Percentiles rank a stretch among this genome's conserved stretches.
Conservation (phyloP, 768 basidiomycete species). For the Lactifluus rugatus region DNA sequence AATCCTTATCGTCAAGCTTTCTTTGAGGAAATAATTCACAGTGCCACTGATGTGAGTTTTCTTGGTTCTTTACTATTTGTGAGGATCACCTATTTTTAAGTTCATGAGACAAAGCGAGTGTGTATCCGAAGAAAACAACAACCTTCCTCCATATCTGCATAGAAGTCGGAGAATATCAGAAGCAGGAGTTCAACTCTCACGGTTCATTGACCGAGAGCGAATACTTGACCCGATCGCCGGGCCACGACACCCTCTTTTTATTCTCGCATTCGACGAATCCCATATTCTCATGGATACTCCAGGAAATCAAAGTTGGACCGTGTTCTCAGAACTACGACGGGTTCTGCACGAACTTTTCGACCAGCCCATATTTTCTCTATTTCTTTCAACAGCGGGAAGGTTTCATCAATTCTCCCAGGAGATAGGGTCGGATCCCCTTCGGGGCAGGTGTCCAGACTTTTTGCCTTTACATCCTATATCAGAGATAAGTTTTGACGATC, state of each 20-base stretch:
- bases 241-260: not conserved
- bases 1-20: not conserved
- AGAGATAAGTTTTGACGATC: not conserved
- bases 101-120: not conserved
- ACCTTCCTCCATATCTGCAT: not conserved
- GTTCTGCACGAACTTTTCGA: not conserved
- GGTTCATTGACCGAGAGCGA: not conserved
- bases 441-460: not conserved
- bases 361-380: not conserved
- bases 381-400: not conserved
- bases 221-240: not conserved
- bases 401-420: not conserved
- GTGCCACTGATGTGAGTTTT: too few species aligned
- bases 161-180: not conserved
- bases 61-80: too few species aligned
- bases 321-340: not conserved
- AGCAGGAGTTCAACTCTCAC: not conserved
- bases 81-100: too few species aligned
- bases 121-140: not conserved
- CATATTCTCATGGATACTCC: not conserved
- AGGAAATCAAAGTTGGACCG: not conserved
- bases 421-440: not conserved
- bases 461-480: not conserved
- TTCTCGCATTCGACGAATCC: not conserved
- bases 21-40: too few species aligned